Evolutionary conservation across 2,329 filamentous ascomycete species (phyloP), one percentile per base, ranked within the genome.

Genomic region (Aspergillus sp.): DNA sequence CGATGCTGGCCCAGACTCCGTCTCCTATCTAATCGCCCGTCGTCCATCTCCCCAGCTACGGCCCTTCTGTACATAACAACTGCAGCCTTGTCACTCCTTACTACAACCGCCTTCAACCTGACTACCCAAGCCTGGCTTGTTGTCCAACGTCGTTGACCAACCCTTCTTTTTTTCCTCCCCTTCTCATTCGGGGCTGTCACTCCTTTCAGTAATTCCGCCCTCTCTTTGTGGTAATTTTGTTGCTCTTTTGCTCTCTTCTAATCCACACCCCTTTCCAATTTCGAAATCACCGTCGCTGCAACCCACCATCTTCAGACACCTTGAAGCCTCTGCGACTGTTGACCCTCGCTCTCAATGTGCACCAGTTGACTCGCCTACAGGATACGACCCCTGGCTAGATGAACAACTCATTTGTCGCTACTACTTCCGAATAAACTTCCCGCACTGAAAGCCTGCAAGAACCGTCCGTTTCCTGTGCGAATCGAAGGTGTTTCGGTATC

Each of bases 121-220:
- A 54, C 47, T 56, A 56, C 58, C 38, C 57, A 50, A 44, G 41
- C 42, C 53, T 59, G 53, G 53, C 48, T 58, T 53, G 49, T 53
- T 61, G 44, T 54, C 50, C 57, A 38, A 58, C 59, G 38, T 51
- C 58, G 44, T 57, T 57, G 56, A 47, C 47, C 57, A 55, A 43
- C 47, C 60, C 48, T 53, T 20, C 15, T 42, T 47, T 54, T 42
- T 53, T 48, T 43, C 32, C 32, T 44, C 59, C 55, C 51, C 43
- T 53, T 53, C 53, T 48, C 18, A 43, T 48, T 38, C n/a, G 32
- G 57, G 59, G 55, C 58, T 58, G 58, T 60, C 61, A 61, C 59
- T 65, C 64, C 62, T 64, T 63, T 61, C 51, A 42, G 53, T 55
- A 59, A 47, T 55, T 61, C 58, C 55, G 55, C 56, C 57, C 53